These are phyloP conservation scores for Terana coerulea DNA, from an alignment of 768 basidiomycete genomes.

Conservation along the genomic window DNA sequence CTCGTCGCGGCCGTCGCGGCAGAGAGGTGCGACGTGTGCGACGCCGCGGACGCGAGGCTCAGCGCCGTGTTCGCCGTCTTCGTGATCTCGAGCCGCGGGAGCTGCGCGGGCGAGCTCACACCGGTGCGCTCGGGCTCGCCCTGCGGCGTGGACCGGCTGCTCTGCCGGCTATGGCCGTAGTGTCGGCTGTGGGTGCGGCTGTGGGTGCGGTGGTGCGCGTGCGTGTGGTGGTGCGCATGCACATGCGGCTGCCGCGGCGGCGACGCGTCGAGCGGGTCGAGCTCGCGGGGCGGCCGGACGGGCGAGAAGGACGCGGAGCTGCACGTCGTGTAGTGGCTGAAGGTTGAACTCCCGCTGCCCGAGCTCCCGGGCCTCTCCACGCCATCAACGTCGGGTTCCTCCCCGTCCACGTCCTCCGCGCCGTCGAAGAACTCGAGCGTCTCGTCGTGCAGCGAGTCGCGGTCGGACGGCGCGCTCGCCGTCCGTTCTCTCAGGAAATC, in stretches of 20 bases:
- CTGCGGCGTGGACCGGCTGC: too few species aligned
- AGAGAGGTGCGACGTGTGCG: too few species aligned
- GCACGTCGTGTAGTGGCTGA: constrained; percentile 24
- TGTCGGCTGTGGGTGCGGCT: too few species aligned
- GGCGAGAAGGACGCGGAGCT: constrained; percentile 23
- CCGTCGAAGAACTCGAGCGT: constrained; percentile 11
- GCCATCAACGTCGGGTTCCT: too few species aligned
- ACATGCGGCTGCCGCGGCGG: too few species aligned
- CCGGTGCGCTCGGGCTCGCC: not conserved
- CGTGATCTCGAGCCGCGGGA: constrained; percentile 13
- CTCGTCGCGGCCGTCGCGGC: too few species aligned
- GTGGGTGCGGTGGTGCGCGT: too few species aligned
- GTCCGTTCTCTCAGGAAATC: constrained; percentile 25
- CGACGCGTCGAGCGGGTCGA: constrained; percentile 3
- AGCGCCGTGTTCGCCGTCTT: constrained; percentile 14
- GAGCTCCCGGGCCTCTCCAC: too few species aligned
- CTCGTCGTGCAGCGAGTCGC: too few species aligned
- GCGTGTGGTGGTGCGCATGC: too few species aligned
- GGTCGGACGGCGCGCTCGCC: constrained; percentile 1
- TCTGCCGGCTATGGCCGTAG: too few species aligned
- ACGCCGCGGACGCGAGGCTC: constrained; percentile 18
- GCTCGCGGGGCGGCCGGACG: constrained; percentile 11
- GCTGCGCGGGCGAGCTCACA: not conserved
- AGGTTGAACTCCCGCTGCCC: constrained; percentile 11
- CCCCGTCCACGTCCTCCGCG: too few species aligned